Percentiles rank a stretch among this genome's conserved stretches.
These are phyloP conservation scores for Podaxis sp. DNA, from an alignment of 768 basidiomycete genomes.

Conservation along the genomic window DNA sequence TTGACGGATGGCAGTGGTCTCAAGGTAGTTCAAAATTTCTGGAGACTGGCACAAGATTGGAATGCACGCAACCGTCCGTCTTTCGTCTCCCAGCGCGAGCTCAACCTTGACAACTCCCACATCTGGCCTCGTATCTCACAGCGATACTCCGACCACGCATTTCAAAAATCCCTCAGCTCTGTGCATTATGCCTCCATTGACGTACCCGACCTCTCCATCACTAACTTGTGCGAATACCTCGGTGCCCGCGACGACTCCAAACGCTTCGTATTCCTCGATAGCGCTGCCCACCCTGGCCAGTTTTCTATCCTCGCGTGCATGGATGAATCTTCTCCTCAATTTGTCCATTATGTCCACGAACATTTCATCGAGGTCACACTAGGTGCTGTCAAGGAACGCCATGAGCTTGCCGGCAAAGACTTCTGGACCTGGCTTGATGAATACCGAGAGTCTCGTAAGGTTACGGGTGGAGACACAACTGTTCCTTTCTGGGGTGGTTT, in stretches of 20 bases:
- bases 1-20: constrained; percentile 65
- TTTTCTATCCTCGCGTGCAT: constrained; percentile 70
- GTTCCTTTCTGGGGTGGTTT: constrained; percentile 85
- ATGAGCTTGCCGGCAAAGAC: constrained; percentile 38
- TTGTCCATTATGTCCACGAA: constrained; percentile 55
- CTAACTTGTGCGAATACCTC: constrained; percentile 55
- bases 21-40: constrained; percentile 74
- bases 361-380: constrained; percentile 38
- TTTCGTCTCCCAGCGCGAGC: constrained; percentile 37
- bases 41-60: constrained; percentile 66
- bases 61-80: constrained; percentile 27
- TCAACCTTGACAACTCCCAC: constrained; percentile 33
- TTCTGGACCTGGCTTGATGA: constrained; percentile 72
- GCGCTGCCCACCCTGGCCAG: constrained; percentile 69
- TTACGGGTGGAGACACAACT: constrained; percentile 41
- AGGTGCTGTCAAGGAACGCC: constrained; percentile 31
- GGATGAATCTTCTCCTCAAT: constrained; percentile 45
- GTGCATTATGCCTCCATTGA: constrained; percentile 32
- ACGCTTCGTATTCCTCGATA: constrained; percentile 76
- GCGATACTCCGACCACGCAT: constrained; percentile 19
- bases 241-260: constrained; percentile 52
- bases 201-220: constrained; percentile 35
- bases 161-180: constrained; percentile 19
- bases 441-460: constrained; percentile 56
- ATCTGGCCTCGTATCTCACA: constrained; percentile 50